phyloP scores from a whole-genome alignment of 805 yeast genomes.

The Kodamaea laetipori region DNA sequence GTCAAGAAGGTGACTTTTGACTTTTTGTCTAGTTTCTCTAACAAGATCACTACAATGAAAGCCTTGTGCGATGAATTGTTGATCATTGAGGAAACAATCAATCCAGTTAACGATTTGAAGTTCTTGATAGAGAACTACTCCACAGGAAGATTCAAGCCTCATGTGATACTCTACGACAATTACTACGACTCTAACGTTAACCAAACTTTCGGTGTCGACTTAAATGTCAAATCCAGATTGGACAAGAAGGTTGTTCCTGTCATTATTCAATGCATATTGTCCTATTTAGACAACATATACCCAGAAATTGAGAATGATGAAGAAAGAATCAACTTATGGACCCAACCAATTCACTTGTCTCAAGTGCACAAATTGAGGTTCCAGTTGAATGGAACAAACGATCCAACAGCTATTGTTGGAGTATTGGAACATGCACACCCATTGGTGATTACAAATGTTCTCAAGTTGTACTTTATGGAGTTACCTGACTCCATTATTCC shows the following conservation, averaged over 20 bases:
- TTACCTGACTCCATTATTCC: slow-evolving; percentile 78
- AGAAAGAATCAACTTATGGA: slow-evolving; percentile 69
- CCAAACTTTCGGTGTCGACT: slow-evolving; percentile 79
- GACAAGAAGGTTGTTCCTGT: slow-evolving; percentile 75
- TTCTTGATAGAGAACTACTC: slow-evolving; percentile 65
- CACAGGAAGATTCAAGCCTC: slow-evolving; percentile 76
- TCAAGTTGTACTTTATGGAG: slow-evolving; percentile 75
- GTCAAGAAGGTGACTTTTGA: slow-evolving; percentile 75
- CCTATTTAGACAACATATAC: slow-evolving; percentile 67
- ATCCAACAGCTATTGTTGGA: slow-evolving; percentile 32
- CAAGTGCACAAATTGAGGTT: slow-evolving; percentile 63
- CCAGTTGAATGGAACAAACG: slow-evolving; percentile 44
- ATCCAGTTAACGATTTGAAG: slow-evolving; percentile 68
- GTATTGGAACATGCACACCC: slow-evolving; percentile 47
- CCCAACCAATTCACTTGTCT: slow-evolving; percentile 60
- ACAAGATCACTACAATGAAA: slow-evolving; percentile 59
- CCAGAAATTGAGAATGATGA: slow-evolving; percentile 71
- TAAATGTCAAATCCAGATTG: slow-evolving; percentile 67
- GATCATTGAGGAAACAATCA: slow-evolving; percentile 68
- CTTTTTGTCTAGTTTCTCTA: slow-evolving; percentile 66
- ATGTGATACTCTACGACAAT: slow-evolving; percentile 72
- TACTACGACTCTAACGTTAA: slow-evolving; percentile 68
- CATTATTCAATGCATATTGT: slow-evolving; percentile 61
- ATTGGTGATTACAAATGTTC: slow-evolving; percentile 62
- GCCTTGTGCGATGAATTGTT: slow-evolving; percentile 60